Evolutionary conservation across 129 eudicot species (phyloP), one percentile per base, ranked within the genome.

Genomic region (Calendula officinalis): DNA sequence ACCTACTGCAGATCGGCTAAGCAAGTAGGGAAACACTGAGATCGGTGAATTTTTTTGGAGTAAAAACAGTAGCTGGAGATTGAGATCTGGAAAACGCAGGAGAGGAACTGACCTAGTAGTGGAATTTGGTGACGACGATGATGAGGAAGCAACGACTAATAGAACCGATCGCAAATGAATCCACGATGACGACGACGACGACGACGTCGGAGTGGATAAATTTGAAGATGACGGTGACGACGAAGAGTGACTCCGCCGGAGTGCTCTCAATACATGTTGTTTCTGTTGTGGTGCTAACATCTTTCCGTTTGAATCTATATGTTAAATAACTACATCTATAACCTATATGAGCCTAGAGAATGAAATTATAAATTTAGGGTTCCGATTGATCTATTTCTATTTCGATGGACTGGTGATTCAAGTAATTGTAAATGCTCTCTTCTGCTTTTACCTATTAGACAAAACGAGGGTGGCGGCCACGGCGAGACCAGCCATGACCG

Each of bases 161-260:
- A 88, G 62, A 69, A 88, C 83, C 15, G 92, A 84, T 84, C 96
- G 71, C 79, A 84, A 75, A 77, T 82, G 91, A 79, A 81, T 77
- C 95, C 95, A 84, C 65, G 92, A 84, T 11, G 84, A 22, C 30
- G 30, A 22, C 30, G n/a, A 80, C 6, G 86, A 69, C 17, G 62
- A 74, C 60, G 85, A 63, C 16, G 81, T 65, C 66, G 82, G 63
- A 17, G 85, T 36, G 5, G 86, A 62, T n/a, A 87, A 64, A 66
- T 52, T 63, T 11, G 84, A 67, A 14, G 84, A 62, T 7, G 68
- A 62, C 48, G 85, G 64, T 27, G 84, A 65, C n/a, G 82, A 64
- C 40, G 91, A 82, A 60, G 88, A 84, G 59, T 77, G 89, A 75
- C 81, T 88, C 75, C 96, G 82, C 75, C 96, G 74, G 68, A 88